These are phyloP conservation scores for Tylopilus balloui DNA, from an alignment of 768 basidiomycete species.

Conservation along the genomic window DNA sequence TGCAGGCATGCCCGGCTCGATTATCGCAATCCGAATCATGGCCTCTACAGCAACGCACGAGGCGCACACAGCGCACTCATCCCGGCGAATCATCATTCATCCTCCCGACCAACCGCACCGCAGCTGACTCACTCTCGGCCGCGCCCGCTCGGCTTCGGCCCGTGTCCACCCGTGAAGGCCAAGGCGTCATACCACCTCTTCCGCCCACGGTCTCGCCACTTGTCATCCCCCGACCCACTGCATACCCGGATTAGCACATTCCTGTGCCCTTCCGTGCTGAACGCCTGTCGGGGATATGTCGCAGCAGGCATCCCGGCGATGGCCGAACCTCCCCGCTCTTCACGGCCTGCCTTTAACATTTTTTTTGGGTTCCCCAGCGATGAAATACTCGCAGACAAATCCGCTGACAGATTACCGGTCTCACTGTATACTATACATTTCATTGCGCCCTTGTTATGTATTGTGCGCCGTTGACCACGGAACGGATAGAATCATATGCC, in stretches of 20 bases:
- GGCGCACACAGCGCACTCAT: constrained; percentile 1
- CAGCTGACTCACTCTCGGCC: constrained; percentile 15
- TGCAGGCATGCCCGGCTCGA: constrained; percentile 24
- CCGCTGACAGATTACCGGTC: background rate
- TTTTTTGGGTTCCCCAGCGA: background rate
- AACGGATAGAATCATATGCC: background rate
- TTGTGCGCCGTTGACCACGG: background rate
- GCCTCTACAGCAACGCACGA: constrained; percentile 1
- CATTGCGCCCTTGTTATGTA: background rate
- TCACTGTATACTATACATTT: background rate
- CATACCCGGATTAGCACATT: background rate
- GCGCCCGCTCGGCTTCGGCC: constrained; percentile 4
- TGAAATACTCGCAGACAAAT: background rate
- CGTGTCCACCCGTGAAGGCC: constrained; percentile 4
- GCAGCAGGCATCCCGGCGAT: background rate
- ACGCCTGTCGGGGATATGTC: background rate
- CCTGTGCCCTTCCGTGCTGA: constrained; percentile 14
- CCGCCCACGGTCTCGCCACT: constrained; percentile 8
- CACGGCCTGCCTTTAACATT: constrained; percentile 1
- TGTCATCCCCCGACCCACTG: constrained; percentile 13
- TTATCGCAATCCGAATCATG: constrained; percentile 29
- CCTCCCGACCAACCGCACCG: background rate
- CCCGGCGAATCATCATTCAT: background rate
- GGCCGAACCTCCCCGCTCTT: constrained; percentile 1
- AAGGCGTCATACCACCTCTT: background rate